Conservation (phyloP, 345 rosid species). For the Hirschfeldia incana region DNA sequence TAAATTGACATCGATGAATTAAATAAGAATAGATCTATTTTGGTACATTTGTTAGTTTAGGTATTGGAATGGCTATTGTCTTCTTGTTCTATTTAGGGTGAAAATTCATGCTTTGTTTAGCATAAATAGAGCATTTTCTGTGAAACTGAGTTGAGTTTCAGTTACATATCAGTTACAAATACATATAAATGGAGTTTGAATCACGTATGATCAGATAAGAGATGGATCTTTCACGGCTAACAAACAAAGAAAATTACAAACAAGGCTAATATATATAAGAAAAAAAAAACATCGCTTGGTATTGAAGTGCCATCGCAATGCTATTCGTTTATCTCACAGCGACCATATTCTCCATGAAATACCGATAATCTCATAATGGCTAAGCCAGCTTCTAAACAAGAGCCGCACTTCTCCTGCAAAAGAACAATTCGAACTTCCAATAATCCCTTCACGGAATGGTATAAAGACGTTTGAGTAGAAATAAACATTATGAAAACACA, state of each 20-base stretch:
- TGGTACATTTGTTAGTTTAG: slow-evolving; percentile 34
- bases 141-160: slow-evolving; percentile 7
- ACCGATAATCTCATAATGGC: slow-evolving; percentile 67
- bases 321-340: slow-evolving; percentile 49
- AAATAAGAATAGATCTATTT: slow-evolving; percentile 27
- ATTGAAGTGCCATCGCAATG: not conserved
- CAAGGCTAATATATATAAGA: too few relatives aligned
- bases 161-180: not conserved
- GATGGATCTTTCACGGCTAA: slow-evolving; percentile 1
- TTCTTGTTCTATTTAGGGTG: slow-evolving; percentile 20
- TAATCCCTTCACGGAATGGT: not conserved
- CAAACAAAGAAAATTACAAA: not conserved
- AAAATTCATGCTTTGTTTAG: not conserved
- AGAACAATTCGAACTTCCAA: not conserved
- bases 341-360: slow-evolving; percentile 81
- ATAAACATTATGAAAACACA: not conserved
- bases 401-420: slow-evolving; percentile 56
- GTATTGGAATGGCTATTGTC: not conserved
- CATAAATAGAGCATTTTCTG: not conserved
- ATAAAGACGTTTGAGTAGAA: not conserved
- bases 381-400: slow-evolving; percentile 79
- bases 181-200: not conserved
- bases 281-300: not conserved
- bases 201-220: slow-evolving; percentile 11
- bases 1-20: slow-evolving; percentile 24